Evolutionary conservation across 2,329 filamentous ascomycete species (phyloP).

Genomic region (Dactylellina parvicollis): DNA sequence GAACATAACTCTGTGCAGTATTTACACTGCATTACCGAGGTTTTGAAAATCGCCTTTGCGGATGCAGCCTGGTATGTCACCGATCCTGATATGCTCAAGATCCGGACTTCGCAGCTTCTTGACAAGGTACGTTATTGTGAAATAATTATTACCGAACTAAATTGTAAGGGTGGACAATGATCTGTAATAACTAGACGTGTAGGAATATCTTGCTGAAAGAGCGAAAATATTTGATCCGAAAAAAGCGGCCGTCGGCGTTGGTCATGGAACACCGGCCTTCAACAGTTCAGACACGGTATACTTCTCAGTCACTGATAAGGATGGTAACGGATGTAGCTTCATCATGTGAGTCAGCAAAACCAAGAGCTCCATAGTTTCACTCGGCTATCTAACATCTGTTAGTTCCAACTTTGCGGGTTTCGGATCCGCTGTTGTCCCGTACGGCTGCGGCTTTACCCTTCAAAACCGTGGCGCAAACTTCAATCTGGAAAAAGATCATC

Average conservation of each 20-base stretch:
- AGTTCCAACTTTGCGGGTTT: conserved; percentile 86
- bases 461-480: conserved; percentile 95
- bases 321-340: conserved; percentile 92
- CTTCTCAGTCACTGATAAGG: conserved; percentile 81
- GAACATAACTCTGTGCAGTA: conserved; percentile 81
- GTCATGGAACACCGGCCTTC: conserved; percentile 84
- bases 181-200: not conserved
- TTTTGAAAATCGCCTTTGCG: conserved; percentile 86
- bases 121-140: conserved; percentile 71
- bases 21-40: conserved; percentile 87
- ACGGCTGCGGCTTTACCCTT: conserved; percentile 87
- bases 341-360: conserved; percentile 71
- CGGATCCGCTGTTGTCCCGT: conserved; percentile 85
- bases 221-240: conserved; percentile 70
- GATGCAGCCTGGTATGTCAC: conserved; percentile 91
- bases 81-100: conserved; percentile 77
- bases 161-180: not conserved
- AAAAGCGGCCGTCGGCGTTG: conserved; percentile 66
- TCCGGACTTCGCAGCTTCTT: conserved; percentile 76
- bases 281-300: conserved; percentile 93
- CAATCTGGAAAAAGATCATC: conserved; percentile 75
- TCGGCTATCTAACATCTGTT: conserved; percentile 3
- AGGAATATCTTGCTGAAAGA: conserved; percentile 67
- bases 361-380: not conserved
- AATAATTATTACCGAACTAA: conserved; percentile 66